Evolutionary conservation across 2,329 filamentous ascomycete genomes (phyloP).

Genomic region (Fonsecaea monophora): DNA sequence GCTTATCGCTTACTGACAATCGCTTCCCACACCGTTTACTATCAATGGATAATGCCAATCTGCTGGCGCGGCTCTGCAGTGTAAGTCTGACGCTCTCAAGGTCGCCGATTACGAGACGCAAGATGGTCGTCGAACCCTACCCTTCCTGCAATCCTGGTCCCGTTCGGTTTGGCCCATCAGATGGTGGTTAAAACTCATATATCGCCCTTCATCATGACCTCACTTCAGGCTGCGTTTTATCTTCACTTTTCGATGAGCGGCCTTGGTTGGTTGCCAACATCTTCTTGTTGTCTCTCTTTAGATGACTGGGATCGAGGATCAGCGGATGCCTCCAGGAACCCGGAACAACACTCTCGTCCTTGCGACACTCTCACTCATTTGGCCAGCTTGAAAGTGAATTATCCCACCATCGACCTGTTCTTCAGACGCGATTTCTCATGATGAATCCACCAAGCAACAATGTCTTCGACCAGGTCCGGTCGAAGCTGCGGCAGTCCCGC

Average conservation of each 20-base stretch:
- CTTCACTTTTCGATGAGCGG: neutral
- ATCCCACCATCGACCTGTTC: neutral
- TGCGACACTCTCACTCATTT: neutral
- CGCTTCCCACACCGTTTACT: constrained; percentile 8
- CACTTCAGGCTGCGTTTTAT: neutral
- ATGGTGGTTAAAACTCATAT: neutral
- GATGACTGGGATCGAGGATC: neutral
- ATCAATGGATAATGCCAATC: constrained; percentile 6
- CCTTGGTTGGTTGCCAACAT: constrained; percentile 7
- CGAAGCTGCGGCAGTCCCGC: constrained; percentile 32
- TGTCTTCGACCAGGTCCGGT: constrained; percentile 26
- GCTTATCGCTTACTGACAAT: constrained; percentile 20
- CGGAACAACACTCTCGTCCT: neutral
- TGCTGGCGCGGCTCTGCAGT: constrained; percentile 1
- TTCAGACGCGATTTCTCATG: neutral
- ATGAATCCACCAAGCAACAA: constrained; percentile 22
- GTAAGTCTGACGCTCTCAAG: constrained; percentile 9
- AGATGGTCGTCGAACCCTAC: neutral
- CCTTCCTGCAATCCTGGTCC: neutral
- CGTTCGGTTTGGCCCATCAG: neutral
- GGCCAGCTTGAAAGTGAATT: neutral
- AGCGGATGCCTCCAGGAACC: neutral
- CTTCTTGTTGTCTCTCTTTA: neutral
- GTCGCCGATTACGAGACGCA: constrained; percentile 9
- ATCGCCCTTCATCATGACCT: constrained; percentile 6